Conservation (phyloP, 345 rosid species). For the Dimocarpus longan region DNA sequence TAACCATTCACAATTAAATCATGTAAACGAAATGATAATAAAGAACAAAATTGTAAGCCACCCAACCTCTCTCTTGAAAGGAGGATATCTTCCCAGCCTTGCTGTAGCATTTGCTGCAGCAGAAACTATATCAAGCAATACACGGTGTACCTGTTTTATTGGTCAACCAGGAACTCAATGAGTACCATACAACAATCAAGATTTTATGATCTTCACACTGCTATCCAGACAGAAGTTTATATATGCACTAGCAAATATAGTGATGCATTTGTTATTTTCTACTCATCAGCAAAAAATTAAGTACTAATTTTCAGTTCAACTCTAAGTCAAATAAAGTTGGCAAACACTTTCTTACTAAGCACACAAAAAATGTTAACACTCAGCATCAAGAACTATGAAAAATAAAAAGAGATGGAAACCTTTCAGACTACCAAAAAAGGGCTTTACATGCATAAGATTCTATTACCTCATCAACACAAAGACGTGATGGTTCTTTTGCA, state of each 20-base stretch:
- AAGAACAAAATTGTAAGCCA: background rate
- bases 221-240: constrained; percentile 3
- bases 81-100: constrained; percentile 86
- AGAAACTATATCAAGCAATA: constrained; percentile 74
- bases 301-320: background rate
- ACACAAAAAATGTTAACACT: background rate
- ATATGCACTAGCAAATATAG: background rate
- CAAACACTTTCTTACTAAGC: background rate
- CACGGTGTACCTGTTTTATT: constrained; percentile 62
- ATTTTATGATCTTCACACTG: background rate
- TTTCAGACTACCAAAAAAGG: background rate
- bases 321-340: constrained; percentile 5
- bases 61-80: constrained; percentile 81
- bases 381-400: background rate
- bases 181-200: constrained; percentile 6
- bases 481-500: constrained; percentile 76
- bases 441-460: constrained; percentile 1
- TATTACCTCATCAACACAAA: constrained; percentile 81
- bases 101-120: constrained; percentile 76
- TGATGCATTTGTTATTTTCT: background rate
- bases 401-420: background rate
- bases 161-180: constrained; percentile 1
- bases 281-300: background rate
- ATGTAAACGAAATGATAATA: background rate
- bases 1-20: background rate